These are phyloP conservation scores for Cyclaneusma minus DNA, from an alignment of 2,329 filamentous ascomycete genomes.

Conservation along the genomic window DNA sequence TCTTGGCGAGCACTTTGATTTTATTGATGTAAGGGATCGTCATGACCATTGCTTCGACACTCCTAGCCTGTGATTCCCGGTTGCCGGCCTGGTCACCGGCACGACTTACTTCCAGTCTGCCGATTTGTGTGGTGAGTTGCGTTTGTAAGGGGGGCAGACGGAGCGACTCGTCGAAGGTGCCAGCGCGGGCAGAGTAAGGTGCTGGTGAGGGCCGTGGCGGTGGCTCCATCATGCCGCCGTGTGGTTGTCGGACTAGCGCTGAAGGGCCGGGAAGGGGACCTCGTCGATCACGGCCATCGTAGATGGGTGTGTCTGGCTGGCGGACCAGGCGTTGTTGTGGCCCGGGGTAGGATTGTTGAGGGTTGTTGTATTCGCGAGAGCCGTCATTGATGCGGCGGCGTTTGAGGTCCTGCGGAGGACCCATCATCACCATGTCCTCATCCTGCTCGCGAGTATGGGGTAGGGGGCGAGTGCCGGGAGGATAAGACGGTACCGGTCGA, in stretches of 20 bases:
- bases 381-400: slow-evolving; percentile 42
- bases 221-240: slow-evolving; percentile 15
- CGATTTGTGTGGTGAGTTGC: slow-evolving; percentile 8
- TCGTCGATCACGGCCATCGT: slow-evolving; percentile 24
- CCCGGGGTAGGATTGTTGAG: slow-evolving; percentile 20
- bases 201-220: slow-evolving; percentile 13
- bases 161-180: slow-evolving; percentile 17
- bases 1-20: slow-evolving; percentile 58
- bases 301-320: slow-evolving; percentile 18
- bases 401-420: slow-evolving; percentile 40
- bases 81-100: background rate
- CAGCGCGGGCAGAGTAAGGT: slow-evolving; percentile 7
- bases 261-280: slow-evolving; percentile 9
- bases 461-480: slow-evolving; percentile 13
- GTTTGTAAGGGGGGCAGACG: slow-evolving; percentile 19
- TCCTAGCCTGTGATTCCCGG: slow-evolving; percentile 24
- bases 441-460: slow-evolving; percentile 17
- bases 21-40: slow-evolving; percentile 61
- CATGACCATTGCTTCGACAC: slow-evolving; percentile 57
- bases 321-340: slow-evolving; percentile 11
- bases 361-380: slow-evolving; percentile 24
- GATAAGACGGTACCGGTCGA: slow-evolving; percentile 11
- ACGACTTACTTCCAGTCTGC: no score
- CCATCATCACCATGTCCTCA: slow-evolving; percentile 24
- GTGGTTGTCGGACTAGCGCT: slow-evolving; percentile 6